Evolutionary conservation across 2,329 filamentous ascomycete genomes (phyloP).

Genomic region (Chrysoporthe deuterocubensis): DNA sequence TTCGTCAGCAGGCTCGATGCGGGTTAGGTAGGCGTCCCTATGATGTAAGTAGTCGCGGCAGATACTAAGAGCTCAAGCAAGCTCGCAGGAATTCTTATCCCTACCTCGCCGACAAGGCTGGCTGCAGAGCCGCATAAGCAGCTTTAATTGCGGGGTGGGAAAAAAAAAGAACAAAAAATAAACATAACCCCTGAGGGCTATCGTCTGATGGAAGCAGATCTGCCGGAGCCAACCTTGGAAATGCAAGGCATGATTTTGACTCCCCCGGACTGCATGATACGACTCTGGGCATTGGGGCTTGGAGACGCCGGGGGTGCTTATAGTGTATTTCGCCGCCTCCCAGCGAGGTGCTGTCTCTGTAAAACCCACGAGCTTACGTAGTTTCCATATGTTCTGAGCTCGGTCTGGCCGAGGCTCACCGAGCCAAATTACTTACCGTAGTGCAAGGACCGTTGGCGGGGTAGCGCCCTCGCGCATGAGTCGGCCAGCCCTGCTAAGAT

Average conservation of each 20-base stretch:
- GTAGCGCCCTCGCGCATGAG: too few relatives aligned
- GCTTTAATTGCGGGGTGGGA: not conserved
- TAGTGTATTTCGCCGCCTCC: not conserved
- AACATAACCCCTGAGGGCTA: too few relatives aligned
- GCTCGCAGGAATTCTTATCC: too few relatives aligned
- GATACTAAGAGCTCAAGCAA: too few relatives aligned
- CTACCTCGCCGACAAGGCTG: too few relatives aligned
- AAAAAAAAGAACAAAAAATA: not conserved
- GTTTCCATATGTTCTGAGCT: not conserved
- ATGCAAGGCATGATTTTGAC: not conserved
- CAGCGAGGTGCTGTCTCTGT: not conserved
- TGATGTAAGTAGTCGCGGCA: too few relatives aligned
- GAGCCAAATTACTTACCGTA: not conserved
- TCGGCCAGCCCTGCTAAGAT: too few relatives aligned
- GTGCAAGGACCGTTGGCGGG: too few relatives aligned
- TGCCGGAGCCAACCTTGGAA: not conserved
- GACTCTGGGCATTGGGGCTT: not conserved
- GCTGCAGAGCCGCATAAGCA: too few relatives aligned
- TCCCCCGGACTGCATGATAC: not conserved
- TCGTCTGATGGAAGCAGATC: not conserved
- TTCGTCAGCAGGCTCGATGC: not conserved
- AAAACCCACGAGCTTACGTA: not conserved
- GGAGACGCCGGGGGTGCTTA: not conserved
- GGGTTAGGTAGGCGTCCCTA: too few relatives aligned
- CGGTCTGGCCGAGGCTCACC: slow-evolving; percentile 2